Evolutionary conservation across 257 asterid species (phyloP).

Genomic region (Fraxinus excelsior): DNA sequence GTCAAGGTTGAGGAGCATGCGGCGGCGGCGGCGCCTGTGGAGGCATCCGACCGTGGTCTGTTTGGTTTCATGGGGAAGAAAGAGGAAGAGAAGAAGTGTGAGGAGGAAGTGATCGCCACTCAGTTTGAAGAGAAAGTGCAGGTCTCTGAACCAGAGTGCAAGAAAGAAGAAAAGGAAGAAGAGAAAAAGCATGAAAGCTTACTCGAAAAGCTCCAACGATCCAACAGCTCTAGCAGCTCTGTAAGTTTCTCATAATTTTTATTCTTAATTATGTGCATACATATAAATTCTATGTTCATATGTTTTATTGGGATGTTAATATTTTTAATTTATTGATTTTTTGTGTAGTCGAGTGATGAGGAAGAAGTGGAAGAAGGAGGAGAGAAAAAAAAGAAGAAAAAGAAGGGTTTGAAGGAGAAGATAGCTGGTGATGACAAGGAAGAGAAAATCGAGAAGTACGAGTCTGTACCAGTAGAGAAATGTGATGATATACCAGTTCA

Average conservation of each 20-base stretch:
- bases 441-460: slow-evolving; percentile 35
- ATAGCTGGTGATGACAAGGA: slow-evolving; percentile 45
- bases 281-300: neutral
- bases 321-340: neutral
- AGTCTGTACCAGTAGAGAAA: slow-evolving; percentile 53
- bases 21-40: slow-evolving; percentile 27
- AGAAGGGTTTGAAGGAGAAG: slow-evolving; percentile 71
- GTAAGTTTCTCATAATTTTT: slow-evolving; percentile 46
- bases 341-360: slow-evolving; percentile 76
- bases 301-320: neutral
- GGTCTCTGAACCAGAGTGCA: slow-evolving; percentile 41
- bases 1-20: slow-evolving; percentile 34
- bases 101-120: slow-evolving; percentile 41
- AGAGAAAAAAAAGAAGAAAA: slow-evolving; percentile 78
- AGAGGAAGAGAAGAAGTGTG: slow-evolving; percentile 48
- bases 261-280: neutral
- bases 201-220: slow-evolving; percentile 51
- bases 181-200: slow-evolving; percentile 56
- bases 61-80: slow-evolving; percentile 58
- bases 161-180: slow-evolving; percentile 29
- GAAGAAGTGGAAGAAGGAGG: slow-evolving; percentile 61
- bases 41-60: slow-evolving; percentile 61
- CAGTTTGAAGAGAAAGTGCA: slow-evolving; percentile 64
- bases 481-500: slow-evolving; percentile 37
- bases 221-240: slow-evolving; percentile 69